Evolutionary conservation across 805 yeast species (phyloP), one percentile per base, ranked within the genome.

Genomic region (Pichia cabralensis): DNA sequence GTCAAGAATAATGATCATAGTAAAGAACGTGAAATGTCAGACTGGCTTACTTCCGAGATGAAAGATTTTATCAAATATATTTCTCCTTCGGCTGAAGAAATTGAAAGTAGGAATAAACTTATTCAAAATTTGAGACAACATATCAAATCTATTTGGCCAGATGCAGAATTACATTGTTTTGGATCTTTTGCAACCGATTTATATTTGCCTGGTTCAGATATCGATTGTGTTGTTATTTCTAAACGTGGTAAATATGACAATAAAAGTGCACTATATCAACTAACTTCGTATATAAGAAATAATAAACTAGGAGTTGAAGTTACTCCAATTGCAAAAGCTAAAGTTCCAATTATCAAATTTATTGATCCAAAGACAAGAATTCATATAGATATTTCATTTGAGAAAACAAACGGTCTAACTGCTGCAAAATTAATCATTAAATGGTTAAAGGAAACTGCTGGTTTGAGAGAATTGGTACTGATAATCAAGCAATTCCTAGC

Each of bases 131-230:
- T 92, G 22, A 73, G 79, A 42, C 51, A 55, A 6, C 66, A 72
- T 33, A 64, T 73, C 1, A 57, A 62, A 6, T 52, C 57, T 3
- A 60, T 78, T 34, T 89, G 96, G 96, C 76, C 76, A 1, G 81
- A 74, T 41, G 76, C 89, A 12, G 80, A 78, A 37, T 72, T 81
- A 5, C 78, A 78, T 42, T 94, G 88, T 7, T 89, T 92, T 62
- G 98, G 98, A 0, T 88, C 96, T 0, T 82, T 74, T 55, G 95
- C 97, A 0, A 88, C 96, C 0, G 96, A 88, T 51, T 61, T 89
- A 41, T 89, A 86, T 51, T 64, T 89, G 13, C 97, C 97, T 0
- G 95, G 95, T 2, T 84, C 96, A 0, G 98, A 89, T 64, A 85
- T 89, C 22, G 98, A 89, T 56, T 78, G 92, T 76, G 96, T 88